Evolutionary conservation across 345 rosid species (phyloP).

Genomic region (Kernera saxatilis): DNA sequence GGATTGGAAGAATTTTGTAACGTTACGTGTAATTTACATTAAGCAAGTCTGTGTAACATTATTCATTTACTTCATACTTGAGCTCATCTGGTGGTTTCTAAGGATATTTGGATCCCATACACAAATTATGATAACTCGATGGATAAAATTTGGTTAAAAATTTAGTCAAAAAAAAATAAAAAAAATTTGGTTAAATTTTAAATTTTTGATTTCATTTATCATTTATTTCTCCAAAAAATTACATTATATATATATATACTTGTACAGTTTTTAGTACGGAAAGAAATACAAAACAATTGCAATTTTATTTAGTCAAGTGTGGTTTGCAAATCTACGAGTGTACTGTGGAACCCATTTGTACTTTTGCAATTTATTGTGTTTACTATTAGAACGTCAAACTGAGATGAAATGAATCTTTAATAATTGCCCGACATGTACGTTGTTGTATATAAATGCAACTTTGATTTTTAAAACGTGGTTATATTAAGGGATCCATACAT

Average conservation of each 20-base stretch:
- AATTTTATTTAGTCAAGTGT: neutral
- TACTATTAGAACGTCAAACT: neutral
- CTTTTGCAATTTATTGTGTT: conserved; percentile 11
- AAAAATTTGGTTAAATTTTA: neutral
- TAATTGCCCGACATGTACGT: conserved; percentile 12
- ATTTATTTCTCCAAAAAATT: neutral
- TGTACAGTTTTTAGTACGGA: neutral
- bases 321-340: conserved; percentile 4
- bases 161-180: too few species aligned
- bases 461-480: conserved; percentile 12
- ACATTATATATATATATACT: neutral
- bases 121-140: too few species aligned
- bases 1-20: too few species aligned
- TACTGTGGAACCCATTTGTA: conserved; percentile 14
- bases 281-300: neutral
- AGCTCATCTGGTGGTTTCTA: too few species aligned
- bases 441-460: neutral
- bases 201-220: neutral
- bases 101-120: too few species aligned
- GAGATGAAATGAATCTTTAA: neutral
- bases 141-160: too few species aligned
- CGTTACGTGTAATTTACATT: too few species aligned
- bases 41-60: too few species aligned
- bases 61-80: too few species aligned
- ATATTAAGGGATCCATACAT: neutral